Percentiles rank a stretch among this genome's conserved stretches.
Evolutionary conservation across 768 basidiomycete species (phyloP).

Genomic region (Russula brevipes): DNA sequence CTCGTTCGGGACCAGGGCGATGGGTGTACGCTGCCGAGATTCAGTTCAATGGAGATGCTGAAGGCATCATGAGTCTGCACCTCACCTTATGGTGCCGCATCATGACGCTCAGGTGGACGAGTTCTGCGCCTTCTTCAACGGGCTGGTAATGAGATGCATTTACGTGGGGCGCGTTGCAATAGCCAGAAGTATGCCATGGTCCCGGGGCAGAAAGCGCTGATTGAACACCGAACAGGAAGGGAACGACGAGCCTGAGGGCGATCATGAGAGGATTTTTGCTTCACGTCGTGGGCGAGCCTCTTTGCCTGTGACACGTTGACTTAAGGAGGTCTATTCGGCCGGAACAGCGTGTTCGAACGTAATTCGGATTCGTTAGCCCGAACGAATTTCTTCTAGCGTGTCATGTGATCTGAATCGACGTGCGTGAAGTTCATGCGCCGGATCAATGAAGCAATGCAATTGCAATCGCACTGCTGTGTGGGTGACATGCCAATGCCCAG

Average conservation of each 20-base stretch:
- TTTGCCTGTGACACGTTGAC: too few species aligned
- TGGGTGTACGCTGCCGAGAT: constrained; percentile 39
- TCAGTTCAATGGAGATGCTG: background rate
- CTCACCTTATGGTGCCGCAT: constrained; percentile 45
- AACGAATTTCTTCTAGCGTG: too few species aligned
- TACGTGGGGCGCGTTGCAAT: constrained; percentile 47
- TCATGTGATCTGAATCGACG: too few species aligned
- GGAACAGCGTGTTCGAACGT: too few species aligned
- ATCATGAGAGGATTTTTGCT: too few species aligned
- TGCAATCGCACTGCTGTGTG: too few species aligned
- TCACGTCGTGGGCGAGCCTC: too few species aligned
- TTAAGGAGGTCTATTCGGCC: too few species aligned
- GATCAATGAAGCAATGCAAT: too few species aligned
- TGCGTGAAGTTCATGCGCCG: too few species aligned
- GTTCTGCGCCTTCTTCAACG: constrained; percentile 32
- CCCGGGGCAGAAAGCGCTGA: constrained; percentile 11
- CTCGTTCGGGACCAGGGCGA: constrained; percentile 43
- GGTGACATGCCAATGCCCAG: too few species aligned
- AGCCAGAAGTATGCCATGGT: constrained; percentile 46
- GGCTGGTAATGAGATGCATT: constrained; percentile 35
- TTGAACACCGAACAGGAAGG: background rate
- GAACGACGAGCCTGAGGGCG: background rate
- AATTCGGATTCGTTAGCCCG: too few species aligned
- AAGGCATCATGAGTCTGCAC: background rate
- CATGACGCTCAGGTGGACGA: constrained; percentile 39